Evolutionary conservation across 345 rosid genomes (phyloP).

Genomic region (Corymbia maculata): DNA sequence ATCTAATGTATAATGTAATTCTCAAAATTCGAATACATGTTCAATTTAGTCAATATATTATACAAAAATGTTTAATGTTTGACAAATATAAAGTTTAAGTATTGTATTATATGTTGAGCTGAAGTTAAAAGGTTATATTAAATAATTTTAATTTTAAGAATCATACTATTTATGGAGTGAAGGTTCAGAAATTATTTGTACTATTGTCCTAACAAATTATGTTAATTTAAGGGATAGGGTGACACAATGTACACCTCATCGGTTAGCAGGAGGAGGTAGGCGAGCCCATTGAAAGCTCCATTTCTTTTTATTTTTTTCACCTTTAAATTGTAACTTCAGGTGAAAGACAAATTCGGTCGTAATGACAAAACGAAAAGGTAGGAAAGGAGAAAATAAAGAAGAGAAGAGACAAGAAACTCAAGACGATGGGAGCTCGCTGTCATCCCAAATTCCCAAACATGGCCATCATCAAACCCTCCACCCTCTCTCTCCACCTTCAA

Average conservation of each 20-base stretch:
- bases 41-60: rapidly evolving
- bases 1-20: rapidly evolving
- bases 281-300: background rate
- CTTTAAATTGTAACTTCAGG: background rate
- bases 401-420: background rate
- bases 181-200: too few relatives aligned
- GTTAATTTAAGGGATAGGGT: background rate
- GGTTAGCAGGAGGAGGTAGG: background rate
- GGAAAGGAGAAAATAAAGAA: background rate
- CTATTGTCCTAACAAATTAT: too few relatives aligned
- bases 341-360: background rate
- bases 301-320: background rate
- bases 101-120: too few relatives aligned
- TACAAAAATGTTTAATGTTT: background rate
- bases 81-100: too few relatives aligned
- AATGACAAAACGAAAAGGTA: background rate
- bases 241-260: background rate
- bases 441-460: background rate
- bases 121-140: too few relatives aligned
- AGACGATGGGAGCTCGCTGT: background rate
- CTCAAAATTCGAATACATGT: rapidly evolving
- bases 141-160: too few relatives aligned
- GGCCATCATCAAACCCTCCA: background rate
- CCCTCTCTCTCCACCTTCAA: background rate
- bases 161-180: too few relatives aligned